phyloP scores from a whole-genome alignment of 2,329 filamentous ascomycete genomes.

The Fusarium sp. region DNA sequence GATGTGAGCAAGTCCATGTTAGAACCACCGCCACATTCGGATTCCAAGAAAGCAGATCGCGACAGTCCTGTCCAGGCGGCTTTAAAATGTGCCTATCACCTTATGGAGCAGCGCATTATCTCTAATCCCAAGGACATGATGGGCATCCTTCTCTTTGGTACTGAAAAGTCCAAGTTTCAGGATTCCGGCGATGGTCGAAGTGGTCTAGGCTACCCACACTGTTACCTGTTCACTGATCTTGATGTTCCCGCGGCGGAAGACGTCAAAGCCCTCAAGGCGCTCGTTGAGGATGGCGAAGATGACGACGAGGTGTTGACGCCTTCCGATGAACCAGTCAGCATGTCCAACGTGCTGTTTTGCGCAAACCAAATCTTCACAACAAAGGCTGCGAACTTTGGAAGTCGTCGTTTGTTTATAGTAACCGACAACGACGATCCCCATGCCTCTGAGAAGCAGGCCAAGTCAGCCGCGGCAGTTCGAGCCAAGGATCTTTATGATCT shows the following conservation, averaged over 20 bases:
- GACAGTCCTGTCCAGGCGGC: constrained; percentile 86
- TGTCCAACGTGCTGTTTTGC: constrained; percentile 93
- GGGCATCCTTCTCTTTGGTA: constrained; percentile 92
- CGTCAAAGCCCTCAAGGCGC: constrained; percentile 80
- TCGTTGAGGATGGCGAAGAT: constrained; percentile 84
- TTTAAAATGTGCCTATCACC: constrained; percentile 90
- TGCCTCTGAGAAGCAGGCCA: constrained; percentile 75
- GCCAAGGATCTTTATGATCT: constrained; percentile 97
- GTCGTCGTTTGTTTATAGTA: constrained; percentile 92
- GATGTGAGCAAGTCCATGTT: constrained; percentile 93
- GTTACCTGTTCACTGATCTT: constrained; percentile 90
- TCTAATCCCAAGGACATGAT: constrained; percentile 98
- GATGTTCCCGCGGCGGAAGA: constrained; percentile 89
- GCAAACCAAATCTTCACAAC: constrained; percentile 97
- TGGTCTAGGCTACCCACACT: constrained; percentile 83
- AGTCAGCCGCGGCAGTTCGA: constrained; percentile 83
- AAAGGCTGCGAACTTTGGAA: constrained; percentile 93
- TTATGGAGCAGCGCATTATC: constrained; percentile 99
- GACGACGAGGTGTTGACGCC: constrained; percentile 77
- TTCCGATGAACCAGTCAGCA: constrained; percentile 76
- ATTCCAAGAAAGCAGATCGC: constrained; percentile 80
- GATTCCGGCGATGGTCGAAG: constrained; percentile 72
- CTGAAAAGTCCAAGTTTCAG: constrained; percentile 83
- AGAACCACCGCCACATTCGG: constrained; percentile 70
- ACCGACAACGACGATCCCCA: constrained; percentile 95